A percentile compares a stretch with the other conserved stretches of the same genome.
These are phyloP conservation scores for Aspergillus kassunensis DNA, from an alignment of 495 filamentous ascomycete genomes.

Conservation along the genomic window DNA sequence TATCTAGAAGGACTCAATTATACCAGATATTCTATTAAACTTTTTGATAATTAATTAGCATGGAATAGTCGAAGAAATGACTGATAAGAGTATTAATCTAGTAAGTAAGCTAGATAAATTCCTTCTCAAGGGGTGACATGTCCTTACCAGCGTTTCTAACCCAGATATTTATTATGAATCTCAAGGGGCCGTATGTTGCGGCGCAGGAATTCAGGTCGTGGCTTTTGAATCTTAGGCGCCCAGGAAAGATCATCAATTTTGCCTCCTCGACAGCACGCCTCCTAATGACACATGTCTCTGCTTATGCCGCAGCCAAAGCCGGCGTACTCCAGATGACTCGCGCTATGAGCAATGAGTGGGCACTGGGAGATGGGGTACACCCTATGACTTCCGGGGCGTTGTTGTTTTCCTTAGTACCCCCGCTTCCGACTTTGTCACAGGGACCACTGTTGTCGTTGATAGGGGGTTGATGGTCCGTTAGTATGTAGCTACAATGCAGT, in stretches of 20 bases:
- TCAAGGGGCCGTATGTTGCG: not conserved
- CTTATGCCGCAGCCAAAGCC: conserved; percentile 78
- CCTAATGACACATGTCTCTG: conserved; percentile 76
- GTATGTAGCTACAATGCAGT: conserved; percentile 26
- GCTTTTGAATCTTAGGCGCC: conserved; percentile 19
- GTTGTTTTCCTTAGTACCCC: conserved; percentile 73
- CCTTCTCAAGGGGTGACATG: too few species aligned
- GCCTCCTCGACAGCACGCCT: conserved; percentile 78
- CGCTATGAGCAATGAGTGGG: conserved; percentile 78
- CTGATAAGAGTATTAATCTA: not conserved
- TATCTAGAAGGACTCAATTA: too few species aligned
- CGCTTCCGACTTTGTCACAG: conserved; percentile 77
- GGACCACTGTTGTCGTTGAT: conserved; percentile 78
- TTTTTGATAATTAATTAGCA: not conserved
- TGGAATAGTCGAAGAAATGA: not conserved
- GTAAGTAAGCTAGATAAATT: not conserved
- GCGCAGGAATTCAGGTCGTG: not conserved
- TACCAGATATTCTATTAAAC: too few species aligned
- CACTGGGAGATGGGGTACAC: conserved; percentile 76
- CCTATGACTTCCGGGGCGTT: conserved; percentile 86
- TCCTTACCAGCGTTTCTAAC: too few species aligned
- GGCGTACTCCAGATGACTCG: conserved; percentile 80
- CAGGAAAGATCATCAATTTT: conserved; percentile 77
- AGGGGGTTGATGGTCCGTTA: conserved; percentile 78
- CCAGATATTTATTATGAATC: not conserved